These are phyloP conservation scores for Pleurotus eryngii DNA, from an alignment of 768 basidiomycete species.

Conservation along the genomic window DNA sequence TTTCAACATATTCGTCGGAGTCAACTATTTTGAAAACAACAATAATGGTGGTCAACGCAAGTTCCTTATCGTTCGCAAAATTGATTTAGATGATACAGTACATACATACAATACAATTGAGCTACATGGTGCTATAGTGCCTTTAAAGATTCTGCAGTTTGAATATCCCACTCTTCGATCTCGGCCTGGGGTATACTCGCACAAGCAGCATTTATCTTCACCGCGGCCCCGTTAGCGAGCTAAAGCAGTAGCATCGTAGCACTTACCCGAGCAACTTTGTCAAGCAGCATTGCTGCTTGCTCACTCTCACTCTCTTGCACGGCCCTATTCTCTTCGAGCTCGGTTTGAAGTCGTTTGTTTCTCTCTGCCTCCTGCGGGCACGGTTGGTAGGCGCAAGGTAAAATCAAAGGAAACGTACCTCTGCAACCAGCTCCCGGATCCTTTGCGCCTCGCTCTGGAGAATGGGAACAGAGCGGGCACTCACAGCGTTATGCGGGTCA, in stretches of 20 bases:
- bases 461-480: slow-evolving; percentile 61
- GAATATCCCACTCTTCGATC: slow-evolving; percentile 54
- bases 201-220: slow-evolving; percentile 50
- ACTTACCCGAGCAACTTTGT: slow-evolving; percentile 50
- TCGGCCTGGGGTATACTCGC: slow-evolving; percentile 57
- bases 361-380: slow-evolving; percentile 54
- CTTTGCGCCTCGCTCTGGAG: slow-evolving; percentile 41
- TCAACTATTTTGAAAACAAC: too few species aligned
- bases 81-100: too few species aligned
- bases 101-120: too few species aligned
- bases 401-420: slow-evolving; percentile 26
- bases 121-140: not conserved
- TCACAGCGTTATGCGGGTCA: slow-evolving; percentile 58
- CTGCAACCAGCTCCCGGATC: slow-evolving; percentile 33
- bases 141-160: slow-evolving; percentile 34
- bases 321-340: slow-evolving; percentile 46
- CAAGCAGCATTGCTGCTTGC: slow-evolving; percentile 43
- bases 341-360: slow-evolving; percentile 44
- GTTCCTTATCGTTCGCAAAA: not conserved
- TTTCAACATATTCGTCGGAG: too few species aligned
- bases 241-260: not conserved
- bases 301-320: slow-evolving; percentile 44
- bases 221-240: not conserved
- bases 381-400: not conserved
- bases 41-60: not conserved